These are phyloP conservation scores for Neofusicoccum sp. DNA, from an alignment of 2,329 filamentous ascomycete species.

Conservation along the genomic window DNA sequence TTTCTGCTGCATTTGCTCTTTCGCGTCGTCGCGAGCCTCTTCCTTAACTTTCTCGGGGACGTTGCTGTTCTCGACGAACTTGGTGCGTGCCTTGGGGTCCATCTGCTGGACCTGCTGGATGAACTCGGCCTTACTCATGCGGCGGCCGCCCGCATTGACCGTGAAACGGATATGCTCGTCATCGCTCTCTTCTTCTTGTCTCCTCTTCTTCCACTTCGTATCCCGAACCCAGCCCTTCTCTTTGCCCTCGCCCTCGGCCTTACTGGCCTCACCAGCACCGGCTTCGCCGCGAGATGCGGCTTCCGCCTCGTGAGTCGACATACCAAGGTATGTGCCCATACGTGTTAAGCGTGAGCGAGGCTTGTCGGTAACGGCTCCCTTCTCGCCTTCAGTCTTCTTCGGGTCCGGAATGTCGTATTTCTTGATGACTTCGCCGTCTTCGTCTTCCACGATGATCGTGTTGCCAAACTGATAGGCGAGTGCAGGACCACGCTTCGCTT, in stretches of 20 bases:
- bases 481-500: constrained; percentile 63
- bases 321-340: constrained; percentile 56
- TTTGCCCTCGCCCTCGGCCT: constrained; percentile 19
- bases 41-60: constrained; percentile 48
- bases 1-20: constrained; percentile 29
- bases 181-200: constrained; percentile 56
- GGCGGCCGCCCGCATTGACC: constrained; percentile 67
- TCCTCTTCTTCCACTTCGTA: constrained; percentile 27
- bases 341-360: constrained; percentile 46
- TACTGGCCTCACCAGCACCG: background rate
- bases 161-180: constrained; percentile 74
- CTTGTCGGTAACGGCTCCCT: constrained; percentile 32
- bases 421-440: constrained; percentile 82
- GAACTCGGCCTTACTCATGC: constrained; percentile 80
- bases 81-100: constrained; percentile 62
- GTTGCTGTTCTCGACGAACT: constrained; percentile 47
- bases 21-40: constrained; percentile 44
- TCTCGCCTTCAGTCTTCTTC: constrained; percentile 37
- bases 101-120: constrained; percentile 70
- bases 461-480: constrained; percentile 83
- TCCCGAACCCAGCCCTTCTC: constrained; percentile 3
- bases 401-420: constrained; percentile 68
- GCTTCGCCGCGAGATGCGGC: background rate
- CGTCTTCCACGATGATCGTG: constrained; percentile 86
- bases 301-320: constrained; percentile 29